phyloP scores from a whole-genome alignment of 2,329 filamentous ascomycete genomes.

The Lachnellula occidentalis region DNA sequence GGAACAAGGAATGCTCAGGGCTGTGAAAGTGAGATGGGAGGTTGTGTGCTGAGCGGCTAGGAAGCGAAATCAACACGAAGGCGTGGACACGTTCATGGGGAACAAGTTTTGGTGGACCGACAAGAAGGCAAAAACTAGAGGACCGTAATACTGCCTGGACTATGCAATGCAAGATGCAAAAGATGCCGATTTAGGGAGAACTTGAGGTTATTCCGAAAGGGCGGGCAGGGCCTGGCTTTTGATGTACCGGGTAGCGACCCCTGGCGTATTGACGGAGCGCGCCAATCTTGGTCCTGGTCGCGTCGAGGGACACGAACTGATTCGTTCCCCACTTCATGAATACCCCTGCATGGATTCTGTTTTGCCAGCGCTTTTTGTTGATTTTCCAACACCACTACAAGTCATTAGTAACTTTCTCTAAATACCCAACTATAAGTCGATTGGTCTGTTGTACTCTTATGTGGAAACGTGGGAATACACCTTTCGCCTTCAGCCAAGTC shows the following conservation, averaged over 20 bases:
- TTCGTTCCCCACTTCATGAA: not conserved
- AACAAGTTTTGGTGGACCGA: slow-evolving; percentile 1
- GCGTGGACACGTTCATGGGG: slow-evolving; percentile 15
- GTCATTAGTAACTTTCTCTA: no score
- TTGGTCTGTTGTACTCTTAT: no score
- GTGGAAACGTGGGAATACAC: no score
- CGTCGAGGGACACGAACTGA: not conserved
- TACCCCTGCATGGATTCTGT: not conserved
- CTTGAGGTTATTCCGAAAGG: slow-evolving; percentile 25
- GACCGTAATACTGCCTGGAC: not conserved
- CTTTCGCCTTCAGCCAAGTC: no score
- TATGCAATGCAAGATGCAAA: not conserved
- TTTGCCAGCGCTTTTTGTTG: not conserved
- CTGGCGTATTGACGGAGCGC: not conserved
- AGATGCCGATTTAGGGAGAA: slow-evolving; percentile 9
- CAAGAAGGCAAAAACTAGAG: not conserved
- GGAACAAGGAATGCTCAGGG: slow-evolving; percentile 7
- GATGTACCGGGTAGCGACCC: slow-evolving; percentile 12
- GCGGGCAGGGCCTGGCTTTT: not conserved
- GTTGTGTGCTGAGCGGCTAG: slow-evolving; percentile 5
- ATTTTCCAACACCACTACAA: not conserved
- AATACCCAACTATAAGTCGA: no score
- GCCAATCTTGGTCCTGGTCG: not conserved
- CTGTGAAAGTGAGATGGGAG: slow-evolving; percentile 3
- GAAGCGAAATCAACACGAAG: slow-evolving; percentile 18